Base-by-base conservation (phyloP, 768 basidiomycete genomes). In the Agaricus bisporus region DNA sequence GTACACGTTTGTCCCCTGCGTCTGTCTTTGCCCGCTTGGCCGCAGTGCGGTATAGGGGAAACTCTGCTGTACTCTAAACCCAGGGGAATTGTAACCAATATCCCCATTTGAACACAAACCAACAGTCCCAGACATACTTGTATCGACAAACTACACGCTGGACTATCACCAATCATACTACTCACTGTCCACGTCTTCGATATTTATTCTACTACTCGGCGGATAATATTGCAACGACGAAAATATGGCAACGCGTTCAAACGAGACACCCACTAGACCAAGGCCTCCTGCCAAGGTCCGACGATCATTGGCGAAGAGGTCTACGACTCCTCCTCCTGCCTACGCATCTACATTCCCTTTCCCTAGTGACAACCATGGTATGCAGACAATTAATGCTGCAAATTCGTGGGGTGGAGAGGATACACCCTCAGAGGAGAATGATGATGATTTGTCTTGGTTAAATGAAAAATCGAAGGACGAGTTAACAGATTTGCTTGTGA, bases 381-480 rank as follows among this genome's bases (percentile, higher is more conserved):
- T 46, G 37, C 53, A 57, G 17, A n/a, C 15, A 39, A 12, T 39
- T 3, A n/a, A 45, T 38, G 38, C 18, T 15, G 15, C 14, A 20
- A 22, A 28, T 17, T 15, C 43, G 64, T 59, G 42, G 61, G 63
- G 17, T 61, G 59, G 37, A 26, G 48, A 25, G 39, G 36, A 52
- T 15, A 58, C 56, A 42, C 49, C 26, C 2, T n/a, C 11, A 26
- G 42, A 36, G 48, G 48, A 37, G 15, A 14, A 22, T 43, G 51
- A 52, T 44, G 63, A 60, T 46, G 62, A 60, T 45, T 57, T 58
- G 48, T 29, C 60, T 48, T 82, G 83, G 84, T 68, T 77, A 59
- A 73, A 77, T 55, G 85, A 84, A 58, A 78, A 72, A 61, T 87
- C 86, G n/a, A 76, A 81, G 37, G 88, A 86, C 60, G 87, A 90